Evolutionary conservation across 2,329 filamentous ascomycete genomes (phyloP).

Genomic region (Berkeleyomyces basicola): DNA sequence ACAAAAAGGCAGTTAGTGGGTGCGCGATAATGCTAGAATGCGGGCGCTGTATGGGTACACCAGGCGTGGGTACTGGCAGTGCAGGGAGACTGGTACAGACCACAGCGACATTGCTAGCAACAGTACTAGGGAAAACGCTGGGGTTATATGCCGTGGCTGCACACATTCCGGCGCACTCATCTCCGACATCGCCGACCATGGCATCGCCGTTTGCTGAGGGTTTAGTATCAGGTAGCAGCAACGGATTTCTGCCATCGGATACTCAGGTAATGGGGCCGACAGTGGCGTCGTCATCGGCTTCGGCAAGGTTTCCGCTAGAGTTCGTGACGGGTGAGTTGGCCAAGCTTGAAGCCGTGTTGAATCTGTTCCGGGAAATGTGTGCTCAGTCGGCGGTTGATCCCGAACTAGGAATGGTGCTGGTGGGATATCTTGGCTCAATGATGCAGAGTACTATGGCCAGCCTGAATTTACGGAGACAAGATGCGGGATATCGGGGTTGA

Average conservation of each 20-base stretch:
- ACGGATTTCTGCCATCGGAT: not conserved
- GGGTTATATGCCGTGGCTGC: not conserved
- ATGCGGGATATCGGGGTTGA: slow-evolving; percentile 10
- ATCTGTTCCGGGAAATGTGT: slow-evolving; percentile 31
- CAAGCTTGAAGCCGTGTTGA: slow-evolving; percentile 31
- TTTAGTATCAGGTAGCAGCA: not conserved
- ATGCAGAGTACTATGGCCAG: slow-evolving; percentile 28
- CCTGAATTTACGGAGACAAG: slow-evolving; percentile 23
- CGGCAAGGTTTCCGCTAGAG: slow-evolving; percentile 2
- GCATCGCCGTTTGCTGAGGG: not conserved
- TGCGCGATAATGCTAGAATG: slow-evolving; percentile 32
- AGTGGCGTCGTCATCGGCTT: not conserved
- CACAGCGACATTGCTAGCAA: slow-evolving; percentile 32
- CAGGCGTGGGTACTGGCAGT: slow-evolving; percentile 16
- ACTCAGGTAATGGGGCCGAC: not conserved
- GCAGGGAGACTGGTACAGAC: slow-evolving; percentile 22
- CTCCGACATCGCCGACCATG: not conserved
- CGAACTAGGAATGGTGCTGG: slow-evolving; percentile 25
- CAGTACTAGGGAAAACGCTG: slow-evolving; percentile 29
- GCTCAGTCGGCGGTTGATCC: slow-evolving; percentile 24
- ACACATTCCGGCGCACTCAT: not conserved
- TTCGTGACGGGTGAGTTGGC: slow-evolving; percentile 23
- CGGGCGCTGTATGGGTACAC: slow-evolving; percentile 27
- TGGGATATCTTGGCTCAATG: slow-evolving; percentile 27
- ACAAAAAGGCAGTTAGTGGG: slow-evolving; percentile 31